A percentile compares a stretch with the other conserved stretches of the same genome.
phyloP scores from a whole-genome alignment of 192 early-diverging fungal species.

The Backusella luteola region DNA sequence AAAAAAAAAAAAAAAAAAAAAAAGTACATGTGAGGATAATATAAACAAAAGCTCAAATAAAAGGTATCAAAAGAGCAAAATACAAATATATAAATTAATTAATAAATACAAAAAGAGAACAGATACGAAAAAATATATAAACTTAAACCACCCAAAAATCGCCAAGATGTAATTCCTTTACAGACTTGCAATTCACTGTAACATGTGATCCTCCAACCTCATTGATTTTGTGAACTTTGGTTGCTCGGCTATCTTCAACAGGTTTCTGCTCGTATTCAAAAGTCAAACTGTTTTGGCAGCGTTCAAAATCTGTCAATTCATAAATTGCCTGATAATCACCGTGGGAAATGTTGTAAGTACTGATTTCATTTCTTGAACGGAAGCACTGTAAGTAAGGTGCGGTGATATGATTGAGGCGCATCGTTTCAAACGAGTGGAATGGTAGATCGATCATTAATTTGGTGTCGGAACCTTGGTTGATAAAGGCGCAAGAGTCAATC shows the following conservation, averaged over 20 bases:
- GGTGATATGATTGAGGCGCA: background rate
- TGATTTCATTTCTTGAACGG: background rate
- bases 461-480: background rate
- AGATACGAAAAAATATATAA: background rate
- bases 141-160: constrained; percentile 9
- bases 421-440: background rate
- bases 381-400: background rate
- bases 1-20: background rate
- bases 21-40: background rate
- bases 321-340: background rate
- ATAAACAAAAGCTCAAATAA: background rate
- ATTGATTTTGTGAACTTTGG: background rate
- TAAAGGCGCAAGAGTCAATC: background rate
- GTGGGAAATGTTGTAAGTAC: background rate
- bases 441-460: background rate
- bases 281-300: background rate
- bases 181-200: background rate
- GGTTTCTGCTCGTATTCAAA: constrained; percentile 8
- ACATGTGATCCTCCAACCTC: background rate
- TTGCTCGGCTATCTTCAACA: background rate
- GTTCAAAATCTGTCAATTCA: constrained; percentile 4
- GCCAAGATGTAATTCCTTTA: background rate
- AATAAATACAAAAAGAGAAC: constrained; percentile 3
- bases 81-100: constrained; percentile 3
- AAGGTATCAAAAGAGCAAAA: background rate